These are phyloP conservation scores for Plantago lanceolata DNA, from an alignment of 305 asterid genomes.

Conservation along the genomic window DNA sequence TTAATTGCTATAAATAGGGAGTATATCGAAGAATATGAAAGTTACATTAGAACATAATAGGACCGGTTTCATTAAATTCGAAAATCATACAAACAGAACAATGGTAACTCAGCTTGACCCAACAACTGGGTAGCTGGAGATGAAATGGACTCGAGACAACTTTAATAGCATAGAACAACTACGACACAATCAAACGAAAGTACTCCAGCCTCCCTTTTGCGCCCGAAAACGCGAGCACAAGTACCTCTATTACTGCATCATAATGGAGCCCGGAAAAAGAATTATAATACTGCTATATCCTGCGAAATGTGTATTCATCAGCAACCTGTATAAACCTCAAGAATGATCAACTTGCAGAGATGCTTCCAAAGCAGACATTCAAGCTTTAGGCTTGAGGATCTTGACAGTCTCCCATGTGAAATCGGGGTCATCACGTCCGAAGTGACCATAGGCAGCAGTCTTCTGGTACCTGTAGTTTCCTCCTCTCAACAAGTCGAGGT, in stretches of 20 bases:
- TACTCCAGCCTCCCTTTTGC: conserved; percentile 23
- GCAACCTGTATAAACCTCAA: conserved; percentile 23
- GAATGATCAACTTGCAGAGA: neutral
- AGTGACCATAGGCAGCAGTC: conserved; percentile 91
- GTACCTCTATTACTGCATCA: conserved; percentile 17
- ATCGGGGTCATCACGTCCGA: conserved; percentile 77
- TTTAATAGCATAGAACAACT: conserved; percentile 13
- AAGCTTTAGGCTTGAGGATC: conserved; percentile 85
- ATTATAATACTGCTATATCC: conserved; percentile 25
- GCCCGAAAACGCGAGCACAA: conserved; percentile 20
- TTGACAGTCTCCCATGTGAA: conserved; percentile 87
- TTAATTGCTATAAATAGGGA: too few relatives aligned
- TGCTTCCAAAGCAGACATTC: conserved; percentile 25
- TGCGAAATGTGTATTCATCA: conserved; percentile 37
- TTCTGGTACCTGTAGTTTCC: conserved; percentile 82
- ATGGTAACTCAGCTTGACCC: conserved; percentile 10
- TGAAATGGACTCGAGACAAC: conserved; percentile 17
- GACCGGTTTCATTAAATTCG: neutral
- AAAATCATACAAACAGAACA: conserved; percentile 2
- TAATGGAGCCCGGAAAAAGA: conserved; percentile 30
- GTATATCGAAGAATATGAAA: too few relatives aligned
- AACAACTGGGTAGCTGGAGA: conserved; percentile 13
- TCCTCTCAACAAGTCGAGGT: conserved; percentile 81
- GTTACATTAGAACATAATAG: neutral
- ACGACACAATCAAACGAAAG: conserved; percentile 16